These are phyloP conservation scores for Plasmodium cynomolgi DNA, from an alignment of 169 alveolate species.

Conservation along the genomic window DNA sequence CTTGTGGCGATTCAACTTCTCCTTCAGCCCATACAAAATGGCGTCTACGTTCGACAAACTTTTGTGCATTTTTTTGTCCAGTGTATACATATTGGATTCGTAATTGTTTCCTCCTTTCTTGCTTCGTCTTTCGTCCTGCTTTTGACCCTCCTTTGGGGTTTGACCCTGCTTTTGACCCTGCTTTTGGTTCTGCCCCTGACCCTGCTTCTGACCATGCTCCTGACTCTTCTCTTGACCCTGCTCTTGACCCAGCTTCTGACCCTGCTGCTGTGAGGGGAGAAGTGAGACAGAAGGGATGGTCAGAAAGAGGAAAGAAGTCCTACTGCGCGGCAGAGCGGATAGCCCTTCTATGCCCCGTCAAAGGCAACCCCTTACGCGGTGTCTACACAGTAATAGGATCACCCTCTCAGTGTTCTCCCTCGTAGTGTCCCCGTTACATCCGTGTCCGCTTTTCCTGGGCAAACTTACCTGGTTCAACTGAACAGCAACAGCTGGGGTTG, in stretches of 20 bases:
- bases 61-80: conserved; percentile 59
- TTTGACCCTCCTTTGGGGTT: neutral
- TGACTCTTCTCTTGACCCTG: neutral
- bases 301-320: neutral
- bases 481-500: neutral
- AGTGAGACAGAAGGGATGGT: neutral
- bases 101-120: neutral
- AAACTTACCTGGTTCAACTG: neutral
- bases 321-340: neutral
- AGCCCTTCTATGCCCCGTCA: neutral
- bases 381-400: neutral
- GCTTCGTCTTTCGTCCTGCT: neutral
- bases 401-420: no score
- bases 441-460: neutral
- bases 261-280: neutral
- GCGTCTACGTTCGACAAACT: conserved; percentile 13
- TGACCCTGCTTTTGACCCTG: neutral
- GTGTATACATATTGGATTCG: conserved; percentile 45
- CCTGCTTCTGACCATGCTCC: neutral
- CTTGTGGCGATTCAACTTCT: conserved; percentile 37
- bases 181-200: neutral
- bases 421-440: neutral
- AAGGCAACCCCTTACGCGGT: neutral
- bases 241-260: neutral
- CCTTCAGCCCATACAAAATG: conserved; percentile 23